A percentile compares a stretch with the other conserved stretches of the same genome.
These are phyloP conservation scores for Teunomyces panamensis DNA, from an alignment of 805 yeast genomes.

Conservation along the genomic window DNA sequence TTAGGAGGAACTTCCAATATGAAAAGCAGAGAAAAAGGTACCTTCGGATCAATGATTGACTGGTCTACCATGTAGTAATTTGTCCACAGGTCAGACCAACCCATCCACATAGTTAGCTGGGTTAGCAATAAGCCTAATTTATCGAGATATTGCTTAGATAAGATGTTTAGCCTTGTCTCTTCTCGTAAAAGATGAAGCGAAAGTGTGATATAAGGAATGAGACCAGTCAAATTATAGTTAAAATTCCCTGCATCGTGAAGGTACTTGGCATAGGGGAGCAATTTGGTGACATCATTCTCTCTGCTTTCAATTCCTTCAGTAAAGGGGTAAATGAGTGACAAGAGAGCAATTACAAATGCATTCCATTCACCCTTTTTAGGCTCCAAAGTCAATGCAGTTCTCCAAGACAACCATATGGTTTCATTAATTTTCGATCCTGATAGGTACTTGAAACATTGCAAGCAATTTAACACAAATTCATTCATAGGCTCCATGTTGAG, in stretches of 20 bases:
- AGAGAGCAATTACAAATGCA: conserved; percentile 50
- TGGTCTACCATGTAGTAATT: conserved; percentile 47
- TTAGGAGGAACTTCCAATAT: conserved; percentile 59
- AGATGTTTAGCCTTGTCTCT: conserved; percentile 60
- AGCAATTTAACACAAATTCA: conserved; percentile 41
- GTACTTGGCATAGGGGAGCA: conserved; percentile 29
- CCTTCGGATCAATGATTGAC: conserved; percentile 32
- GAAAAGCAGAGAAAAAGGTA: conserved; percentile 42
- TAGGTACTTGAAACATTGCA: conserved; percentile 50
- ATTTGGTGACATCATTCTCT: conserved; percentile 26
- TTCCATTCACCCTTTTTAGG: conserved; percentile 54
- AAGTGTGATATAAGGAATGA: conserved; percentile 60
- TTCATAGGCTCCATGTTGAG: conserved; percentile 46
- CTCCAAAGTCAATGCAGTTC: conserved; percentile 47
- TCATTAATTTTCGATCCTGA: conserved; percentile 59
- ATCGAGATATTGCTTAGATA: conserved; percentile 32
- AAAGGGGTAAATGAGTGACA: conserved; percentile 51
- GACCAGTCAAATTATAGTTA: conserved; percentile 46
- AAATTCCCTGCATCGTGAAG: conserved; percentile 24
- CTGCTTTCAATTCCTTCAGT: conserved; percentile 17
- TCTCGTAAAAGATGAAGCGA: conserved; percentile 77
- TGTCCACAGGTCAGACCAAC: conserved; percentile 71
- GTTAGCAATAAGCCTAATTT: conserved; percentile 55
- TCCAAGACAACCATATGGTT: conserved; percentile 62
- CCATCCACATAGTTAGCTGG: conserved; percentile 63